Evolutionary conservation across 768 basidiomycete species (phyloP).

Genomic region (Xerocomellus amylosporus): DNA sequence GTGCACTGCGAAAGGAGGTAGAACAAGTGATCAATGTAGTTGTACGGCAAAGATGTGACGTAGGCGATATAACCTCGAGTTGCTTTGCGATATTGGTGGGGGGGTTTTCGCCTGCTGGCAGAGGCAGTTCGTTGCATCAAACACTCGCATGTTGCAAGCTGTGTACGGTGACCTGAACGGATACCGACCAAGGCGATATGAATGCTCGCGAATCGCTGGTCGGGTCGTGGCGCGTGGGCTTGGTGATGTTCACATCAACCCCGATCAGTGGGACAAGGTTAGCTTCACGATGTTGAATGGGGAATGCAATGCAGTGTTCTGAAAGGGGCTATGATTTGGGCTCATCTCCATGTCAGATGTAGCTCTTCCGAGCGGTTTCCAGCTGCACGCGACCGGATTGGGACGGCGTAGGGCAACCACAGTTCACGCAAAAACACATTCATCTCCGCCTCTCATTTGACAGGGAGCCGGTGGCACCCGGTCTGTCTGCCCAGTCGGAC

Average conservation of each 20-base stretch:
- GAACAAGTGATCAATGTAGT: constrained; percentile 8
- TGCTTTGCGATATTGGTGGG: background rate
- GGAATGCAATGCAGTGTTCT: constrained; percentile 18
- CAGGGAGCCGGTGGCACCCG: constrained; percentile 15
- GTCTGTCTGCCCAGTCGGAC: background rate
- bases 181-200: constrained; percentile 8
- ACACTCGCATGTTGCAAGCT: background rate
- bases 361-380: constrained; percentile 18
- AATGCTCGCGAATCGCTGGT: constrained; percentile 5
- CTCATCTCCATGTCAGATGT: background rate
- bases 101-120: background rate
- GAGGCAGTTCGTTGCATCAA: background rate
- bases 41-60: background rate
- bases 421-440: constrained; percentile 17
- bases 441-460: constrained; percentile 23
- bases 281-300: constrained; percentile 26
- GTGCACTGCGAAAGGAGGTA: constrained; percentile 4
- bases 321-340: constrained; percentile 11
- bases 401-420: constrained; percentile 20
- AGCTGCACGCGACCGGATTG: constrained; percentile 12
- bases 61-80: background rate
- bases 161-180: constrained; percentile 20
- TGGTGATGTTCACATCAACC: constrained; percentile 10
- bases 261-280: constrained; percentile 34
- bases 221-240: background rate